Evolutionary conservation across 345 rosid species (phyloP).

Genomic region (Eucalyptus leucophloia): DNA sequence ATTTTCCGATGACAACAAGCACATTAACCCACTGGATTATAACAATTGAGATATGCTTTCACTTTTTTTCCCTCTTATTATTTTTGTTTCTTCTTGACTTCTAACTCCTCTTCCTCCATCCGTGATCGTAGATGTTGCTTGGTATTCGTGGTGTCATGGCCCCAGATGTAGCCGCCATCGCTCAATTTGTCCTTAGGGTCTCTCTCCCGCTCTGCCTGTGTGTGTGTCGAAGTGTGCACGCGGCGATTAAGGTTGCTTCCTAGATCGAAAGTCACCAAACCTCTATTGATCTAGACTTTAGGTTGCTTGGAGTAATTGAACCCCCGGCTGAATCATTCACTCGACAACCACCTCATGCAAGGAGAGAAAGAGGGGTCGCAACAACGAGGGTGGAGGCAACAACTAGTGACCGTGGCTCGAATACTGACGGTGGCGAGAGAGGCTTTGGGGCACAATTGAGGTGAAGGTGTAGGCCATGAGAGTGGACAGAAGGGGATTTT

Average conservation of each 20-base stretch:
- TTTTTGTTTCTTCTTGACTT: background rate
- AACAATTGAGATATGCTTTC: background rate
- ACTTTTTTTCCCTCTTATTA: background rate
- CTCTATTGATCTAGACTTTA: background rate
- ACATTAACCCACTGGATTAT: background rate
- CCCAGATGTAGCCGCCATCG: background rate
- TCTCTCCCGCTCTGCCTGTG: background rate
- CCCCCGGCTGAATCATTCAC: background rate
- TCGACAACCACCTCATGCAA: background rate
- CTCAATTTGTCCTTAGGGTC: background rate
- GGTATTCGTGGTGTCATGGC: background rate
- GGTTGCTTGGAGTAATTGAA: background rate
- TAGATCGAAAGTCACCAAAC: background rate
- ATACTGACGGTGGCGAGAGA: background rate
- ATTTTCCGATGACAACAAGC: background rate
- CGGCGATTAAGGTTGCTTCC: background rate
- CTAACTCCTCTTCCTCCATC: background rate
- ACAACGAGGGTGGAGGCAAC: background rate
- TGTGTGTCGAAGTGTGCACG: background rate
- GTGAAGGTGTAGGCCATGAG: background rate
- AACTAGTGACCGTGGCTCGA: background rate
- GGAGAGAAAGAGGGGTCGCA: background rate
- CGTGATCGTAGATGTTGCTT: background rate
- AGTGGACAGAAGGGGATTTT: background rate
- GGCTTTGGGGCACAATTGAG: background rate